These are phyloP conservation scores for Aeminium ludgeri DNA, from an alignment of 495 filamentous ascomycete species.

Conservation along the genomic window DNA sequence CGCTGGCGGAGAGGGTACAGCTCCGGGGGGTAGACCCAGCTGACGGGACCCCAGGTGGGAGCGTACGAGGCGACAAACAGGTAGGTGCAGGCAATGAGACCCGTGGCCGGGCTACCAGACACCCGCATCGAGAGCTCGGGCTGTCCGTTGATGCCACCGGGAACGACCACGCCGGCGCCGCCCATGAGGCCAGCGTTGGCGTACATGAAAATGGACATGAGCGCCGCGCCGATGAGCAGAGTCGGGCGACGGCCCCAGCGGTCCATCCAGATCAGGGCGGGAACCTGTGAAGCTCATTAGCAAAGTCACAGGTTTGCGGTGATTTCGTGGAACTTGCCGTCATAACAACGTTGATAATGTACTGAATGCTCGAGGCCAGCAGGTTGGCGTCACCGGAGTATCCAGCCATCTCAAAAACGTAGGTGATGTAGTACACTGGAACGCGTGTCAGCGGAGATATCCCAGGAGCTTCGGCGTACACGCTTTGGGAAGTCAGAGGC, in stretches of 20 bases:
- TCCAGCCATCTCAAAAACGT: conserved; percentile 19
- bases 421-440: conserved; percentile 32
- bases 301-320: background rate
- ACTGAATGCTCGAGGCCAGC: conserved; percentile 55
- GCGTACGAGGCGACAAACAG: conserved; percentile 33
- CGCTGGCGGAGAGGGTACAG: conserved; percentile 16
- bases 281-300: conserved; percentile 15
- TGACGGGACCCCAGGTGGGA: conserved; percentile 42
- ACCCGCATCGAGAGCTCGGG: conserved; percentile 18
- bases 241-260: conserved; percentile 45
- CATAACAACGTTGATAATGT: conserved; percentile 46
- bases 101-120: conserved; percentile 20
- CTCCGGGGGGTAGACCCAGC: conserved; percentile 37
- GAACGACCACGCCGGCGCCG: conserved; percentile 15
- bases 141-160: conserved; percentile 18
- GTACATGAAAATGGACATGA: conserved; percentile 54
- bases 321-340: conserved; percentile 10
- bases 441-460: background rate
- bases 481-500: no score
- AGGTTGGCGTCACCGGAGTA: conserved; percentile 30
- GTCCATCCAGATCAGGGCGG: conserved; percentile 37
- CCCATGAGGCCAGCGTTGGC: conserved; percentile 57
- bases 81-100: conserved; percentile 26
- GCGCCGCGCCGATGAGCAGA: conserved; percentile 42
- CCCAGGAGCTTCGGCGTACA: no score